Percentiles rank a stretch among this genome's conserved stretches.
Evolutionary conservation across 2,329 filamentous ascomycete species (phyloP).

Genomic region (Dothiorella sarmentorum): DNA sequence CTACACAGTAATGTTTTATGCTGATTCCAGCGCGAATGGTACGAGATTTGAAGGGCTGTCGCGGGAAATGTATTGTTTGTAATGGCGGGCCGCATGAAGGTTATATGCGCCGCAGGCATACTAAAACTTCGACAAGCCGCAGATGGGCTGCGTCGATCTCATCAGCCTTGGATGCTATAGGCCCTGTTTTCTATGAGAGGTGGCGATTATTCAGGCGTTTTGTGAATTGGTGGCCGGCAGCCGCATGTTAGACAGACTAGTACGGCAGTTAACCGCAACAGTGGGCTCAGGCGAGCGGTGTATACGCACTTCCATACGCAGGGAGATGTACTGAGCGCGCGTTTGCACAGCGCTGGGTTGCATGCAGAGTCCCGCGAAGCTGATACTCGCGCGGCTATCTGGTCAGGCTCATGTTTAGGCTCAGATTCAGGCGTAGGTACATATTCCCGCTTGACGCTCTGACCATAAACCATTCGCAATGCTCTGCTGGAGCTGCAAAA

Average conservation of each 20-base stretch:
- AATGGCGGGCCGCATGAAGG: not conserved
- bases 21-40: not conserved
- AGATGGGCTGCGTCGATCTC: no score
- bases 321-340: not conserved
- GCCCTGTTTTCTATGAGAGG: not conserved
- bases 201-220: not conserved
- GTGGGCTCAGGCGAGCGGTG: not conserved
- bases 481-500: slow-evolving; percentile 12
- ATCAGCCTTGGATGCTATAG: not conserved
- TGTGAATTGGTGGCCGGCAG: slow-evolving; percentile 5
- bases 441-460: slow-evolving; percentile 12
- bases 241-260: not conserved
- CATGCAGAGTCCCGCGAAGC: not conserved
- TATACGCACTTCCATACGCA: not conserved
- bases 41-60: not conserved
- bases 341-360: not conserved
- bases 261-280: not conserved
- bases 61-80: not conserved
- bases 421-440: not conserved
- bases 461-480: slow-evolving; percentile 6
- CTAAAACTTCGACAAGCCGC: not conserved
- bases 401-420: no score
- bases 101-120: not conserved
- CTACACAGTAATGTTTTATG: slow-evolving; percentile 10
- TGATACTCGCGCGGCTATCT: slow-evolving; percentile 7